Conservation (phyloP, 2,329 filamentous ascomycete genomes). For the Orbilia quercus region DNA sequence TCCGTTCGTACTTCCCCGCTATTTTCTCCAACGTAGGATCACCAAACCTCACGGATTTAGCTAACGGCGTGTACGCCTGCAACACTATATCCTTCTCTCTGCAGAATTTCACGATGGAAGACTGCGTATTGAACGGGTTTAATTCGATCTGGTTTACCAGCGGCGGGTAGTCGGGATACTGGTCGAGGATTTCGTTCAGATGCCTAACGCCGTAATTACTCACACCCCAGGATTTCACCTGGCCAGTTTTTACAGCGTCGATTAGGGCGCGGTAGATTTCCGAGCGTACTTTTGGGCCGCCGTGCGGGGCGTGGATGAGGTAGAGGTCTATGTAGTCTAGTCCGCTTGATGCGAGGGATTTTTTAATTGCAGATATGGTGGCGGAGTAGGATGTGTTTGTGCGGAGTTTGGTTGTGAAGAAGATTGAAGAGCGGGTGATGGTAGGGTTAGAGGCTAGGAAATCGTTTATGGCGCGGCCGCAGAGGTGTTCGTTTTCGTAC, state of each 20-base stretch:
- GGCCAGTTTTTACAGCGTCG: slow-evolving; percentile 78
- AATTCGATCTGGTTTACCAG: slow-evolving; percentile 84
- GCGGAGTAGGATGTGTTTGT: slow-evolving; percentile 75
- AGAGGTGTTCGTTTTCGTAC: slow-evolving; percentile 78
- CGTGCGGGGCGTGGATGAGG: slow-evolving; percentile 81
- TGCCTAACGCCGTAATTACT: slow-evolving; percentile 80
- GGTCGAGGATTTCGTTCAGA: slow-evolving; percentile 76
- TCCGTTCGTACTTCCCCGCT: slow-evolving; percentile 75
- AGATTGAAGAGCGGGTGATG: slow-evolving; percentile 75
- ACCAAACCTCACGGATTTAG: slow-evolving; percentile 75
- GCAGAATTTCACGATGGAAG: slow-evolving; percentile 73
- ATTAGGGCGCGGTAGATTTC: slow-evolving; percentile 81
- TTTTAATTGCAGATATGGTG: slow-evolving; percentile 74
- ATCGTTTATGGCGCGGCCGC: slow-evolving; percentile 73
- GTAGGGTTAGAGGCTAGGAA: slow-evolving; percentile 67
- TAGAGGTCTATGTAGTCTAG: slow-evolving; percentile 83
- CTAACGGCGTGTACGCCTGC: slow-evolving; percentile 83
- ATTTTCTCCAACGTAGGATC: slow-evolving; percentile 73
- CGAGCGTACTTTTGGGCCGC: slow-evolving; percentile 74
- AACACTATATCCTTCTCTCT: slow-evolving; percentile 75
- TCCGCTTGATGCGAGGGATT: slow-evolving; percentile 73
- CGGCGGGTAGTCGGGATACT: slow-evolving; percentile 72
- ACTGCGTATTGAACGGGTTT: slow-evolving; percentile 82
- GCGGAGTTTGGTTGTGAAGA: slow-evolving; percentile 83
- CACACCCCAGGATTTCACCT: slow-evolving; percentile 77